Percentiles rank a stretch among this genome's conserved stretches.
Evolutionary conservation across 2,329 filamentous ascomycete species (phyloP).

Genomic region (Aspergillus hiratsukae): DNA sequence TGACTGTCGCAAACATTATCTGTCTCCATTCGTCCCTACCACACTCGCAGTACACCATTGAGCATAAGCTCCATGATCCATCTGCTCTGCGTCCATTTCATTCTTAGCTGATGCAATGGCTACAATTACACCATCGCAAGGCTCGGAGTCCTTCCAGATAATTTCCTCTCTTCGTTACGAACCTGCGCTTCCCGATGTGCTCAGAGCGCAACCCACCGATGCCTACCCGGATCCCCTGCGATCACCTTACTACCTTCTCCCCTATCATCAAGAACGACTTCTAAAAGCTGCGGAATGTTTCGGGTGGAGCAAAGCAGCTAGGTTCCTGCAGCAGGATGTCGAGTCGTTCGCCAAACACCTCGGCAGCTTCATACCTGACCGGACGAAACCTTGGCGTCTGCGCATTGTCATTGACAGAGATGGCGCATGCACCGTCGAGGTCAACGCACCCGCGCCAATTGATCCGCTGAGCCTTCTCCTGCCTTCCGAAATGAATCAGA

Average conservation of each 20-base stretch:
- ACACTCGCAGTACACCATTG: background rate
- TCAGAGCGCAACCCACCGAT: conserved; percentile 23
- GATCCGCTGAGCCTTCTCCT: conserved; percentile 23
- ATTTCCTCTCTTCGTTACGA: conserved; percentile 73
- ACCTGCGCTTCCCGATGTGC: conserved; percentile 45
- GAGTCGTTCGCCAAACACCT: conserved; percentile 24
- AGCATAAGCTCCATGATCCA: background rate
- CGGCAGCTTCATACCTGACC: conserved; percentile 29
- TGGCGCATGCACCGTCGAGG: conserved; percentile 30
- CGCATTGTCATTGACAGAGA: conserved; percentile 30
- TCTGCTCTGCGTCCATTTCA: background rate
- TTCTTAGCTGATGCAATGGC: conserved; percentile 7
- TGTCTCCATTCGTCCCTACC: background rate
- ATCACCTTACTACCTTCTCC: conserved; percentile 73
- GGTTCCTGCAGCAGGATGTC: conserved; percentile 28
- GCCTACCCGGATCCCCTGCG: conserved; percentile 35
- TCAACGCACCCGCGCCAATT: conserved; percentile 24
- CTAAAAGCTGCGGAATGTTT: conserved; percentile 54
- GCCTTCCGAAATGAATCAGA: conserved; percentile 14
- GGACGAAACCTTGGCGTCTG: conserved; percentile 34
- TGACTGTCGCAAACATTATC: background rate
- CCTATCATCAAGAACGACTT: conserved; percentile 73
- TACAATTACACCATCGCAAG: background rate
- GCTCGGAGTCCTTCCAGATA: conserved; percentile 48
- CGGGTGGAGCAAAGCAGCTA: conserved; percentile 38